Conservation (phyloP, 1,139 yeast genomes). For the Kodamaea derodonti region DNA sequence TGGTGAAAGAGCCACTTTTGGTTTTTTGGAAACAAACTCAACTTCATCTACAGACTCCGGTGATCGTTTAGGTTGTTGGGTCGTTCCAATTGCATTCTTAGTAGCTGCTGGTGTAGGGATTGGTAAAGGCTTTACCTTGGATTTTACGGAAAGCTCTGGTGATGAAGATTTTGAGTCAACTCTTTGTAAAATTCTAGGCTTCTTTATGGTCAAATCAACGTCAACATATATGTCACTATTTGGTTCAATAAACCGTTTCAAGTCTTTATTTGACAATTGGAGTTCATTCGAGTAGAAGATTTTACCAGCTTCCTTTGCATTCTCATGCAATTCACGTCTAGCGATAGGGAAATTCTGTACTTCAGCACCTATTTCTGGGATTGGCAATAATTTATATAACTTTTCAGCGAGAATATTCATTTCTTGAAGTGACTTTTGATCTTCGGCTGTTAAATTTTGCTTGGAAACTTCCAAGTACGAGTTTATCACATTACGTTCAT, state of each 20-base stretch:
- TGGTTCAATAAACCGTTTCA: conserved; percentile 1
- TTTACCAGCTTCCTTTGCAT: conserved; percentile 31
- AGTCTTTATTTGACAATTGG: not conserved
- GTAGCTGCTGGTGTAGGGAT: not conserved
- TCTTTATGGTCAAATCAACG: not conserved
- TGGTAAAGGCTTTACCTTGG: not conserved
- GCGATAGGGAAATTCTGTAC: conserved; percentile 24
- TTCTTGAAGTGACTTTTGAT: conserved; percentile 2
- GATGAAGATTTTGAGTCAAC: not conserved
- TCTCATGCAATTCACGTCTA: conserved; percentile 27
- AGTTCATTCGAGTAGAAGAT: conserved; percentile 11
- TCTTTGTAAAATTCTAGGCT: not conserved
- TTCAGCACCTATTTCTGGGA: conserved; percentile 18
- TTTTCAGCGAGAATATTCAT: conserved; percentile 11
- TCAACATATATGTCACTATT: conserved; percentile 1
- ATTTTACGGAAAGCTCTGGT: not conserved
- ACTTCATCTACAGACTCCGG: too few species aligned
- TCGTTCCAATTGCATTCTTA: not conserved
- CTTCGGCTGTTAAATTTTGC: conserved; percentile 5
- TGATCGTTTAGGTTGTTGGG: too few species aligned
- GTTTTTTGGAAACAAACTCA: not conserved
- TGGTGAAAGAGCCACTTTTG: not conserved
- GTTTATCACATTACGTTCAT: conserved; percentile 19
- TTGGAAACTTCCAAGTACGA: conserved; percentile 11
- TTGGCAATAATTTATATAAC: conserved; percentile 22